Evolutionary conservation across 208 protist species (phyloP).

Genomic region (Trichomonas vaginalis): DNA sequence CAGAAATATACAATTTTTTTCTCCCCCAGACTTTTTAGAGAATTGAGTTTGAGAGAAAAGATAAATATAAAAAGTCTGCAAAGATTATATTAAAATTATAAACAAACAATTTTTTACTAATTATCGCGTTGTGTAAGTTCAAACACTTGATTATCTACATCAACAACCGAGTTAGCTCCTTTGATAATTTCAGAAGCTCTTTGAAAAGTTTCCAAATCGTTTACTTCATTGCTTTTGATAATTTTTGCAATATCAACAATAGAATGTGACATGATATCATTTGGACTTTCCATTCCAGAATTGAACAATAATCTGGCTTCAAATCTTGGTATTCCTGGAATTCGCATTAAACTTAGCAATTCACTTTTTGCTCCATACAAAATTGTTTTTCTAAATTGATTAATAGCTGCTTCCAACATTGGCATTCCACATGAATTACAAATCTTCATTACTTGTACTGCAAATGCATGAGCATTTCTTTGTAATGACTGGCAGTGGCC

Average conservation of each 20-base stretch:
- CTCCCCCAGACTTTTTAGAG: too few relatives aligned
- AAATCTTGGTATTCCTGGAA: neutral
- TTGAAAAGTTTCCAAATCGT: neutral
- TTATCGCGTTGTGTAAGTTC: too few relatives aligned
- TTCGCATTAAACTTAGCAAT: neutral
- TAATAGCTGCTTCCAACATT: neutral
- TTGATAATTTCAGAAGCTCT: neutral
- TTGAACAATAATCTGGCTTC: neutral
- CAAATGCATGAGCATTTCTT: neutral
- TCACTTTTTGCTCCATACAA: neutral
- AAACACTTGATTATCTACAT: too few relatives aligned
- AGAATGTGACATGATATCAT: neutral
- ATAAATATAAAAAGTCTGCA: too few relatives aligned
- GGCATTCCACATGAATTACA: neutral
- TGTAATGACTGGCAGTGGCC: neutral
- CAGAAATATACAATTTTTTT: too few relatives aligned
- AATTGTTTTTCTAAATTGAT: neutral
- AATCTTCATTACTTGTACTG: neutral
- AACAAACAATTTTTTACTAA: too few relatives aligned
- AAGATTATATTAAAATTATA: too few relatives aligned
- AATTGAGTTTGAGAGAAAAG: too few relatives aligned
- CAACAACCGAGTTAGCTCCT: neutral
- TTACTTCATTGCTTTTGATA: neutral
- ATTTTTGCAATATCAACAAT: neutral
- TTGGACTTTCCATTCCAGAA: neutral